Percentiles rank a stretch among this genome's conserved stretches.
Conservation (phyloP, 169 alveolate species). For the Plasmodium coatneyi region DNA sequence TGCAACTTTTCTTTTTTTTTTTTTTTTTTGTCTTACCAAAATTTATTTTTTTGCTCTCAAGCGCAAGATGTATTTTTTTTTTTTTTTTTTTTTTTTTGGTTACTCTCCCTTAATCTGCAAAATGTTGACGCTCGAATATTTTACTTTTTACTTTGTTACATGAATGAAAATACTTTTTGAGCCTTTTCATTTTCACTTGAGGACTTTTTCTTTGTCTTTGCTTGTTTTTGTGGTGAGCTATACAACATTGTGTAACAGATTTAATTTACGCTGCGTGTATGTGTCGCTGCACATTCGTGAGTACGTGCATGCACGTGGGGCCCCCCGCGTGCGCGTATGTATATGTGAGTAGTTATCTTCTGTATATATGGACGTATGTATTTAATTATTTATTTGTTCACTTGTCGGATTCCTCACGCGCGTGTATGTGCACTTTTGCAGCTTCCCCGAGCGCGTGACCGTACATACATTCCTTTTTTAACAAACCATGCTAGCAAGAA, state of each 20-base stretch:
- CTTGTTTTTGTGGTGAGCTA: background rate
- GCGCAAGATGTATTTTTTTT: constrained; percentile 4
- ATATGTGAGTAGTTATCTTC: background rate
- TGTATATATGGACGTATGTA: background rate
- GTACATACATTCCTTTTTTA: background rate
- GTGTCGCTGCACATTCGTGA: background rate
- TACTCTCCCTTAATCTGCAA: constrained; percentile 6
- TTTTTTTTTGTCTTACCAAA: constrained; percentile 16
- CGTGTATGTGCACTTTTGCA: background rate
- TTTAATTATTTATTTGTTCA: background rate
- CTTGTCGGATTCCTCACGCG: background rate
- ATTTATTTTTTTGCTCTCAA: constrained; percentile 8
- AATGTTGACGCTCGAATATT: constrained; percentile 6
- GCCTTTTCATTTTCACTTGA: background rate
- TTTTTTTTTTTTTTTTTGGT: background rate
- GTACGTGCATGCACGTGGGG: background rate
- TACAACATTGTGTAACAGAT: constrained; percentile 40
- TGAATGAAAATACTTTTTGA: background rate
- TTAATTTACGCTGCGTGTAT: background rate
- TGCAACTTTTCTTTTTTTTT: background rate
- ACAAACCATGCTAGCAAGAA: background rate
- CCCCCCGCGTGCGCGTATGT: background rate
- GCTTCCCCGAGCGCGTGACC: background rate
- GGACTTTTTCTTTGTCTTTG: background rate
- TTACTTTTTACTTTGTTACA: constrained; percentile 15